Evolutionary conservation across 441 rosid species (phyloP).

Genomic region (Brassica hybrid): DNA sequence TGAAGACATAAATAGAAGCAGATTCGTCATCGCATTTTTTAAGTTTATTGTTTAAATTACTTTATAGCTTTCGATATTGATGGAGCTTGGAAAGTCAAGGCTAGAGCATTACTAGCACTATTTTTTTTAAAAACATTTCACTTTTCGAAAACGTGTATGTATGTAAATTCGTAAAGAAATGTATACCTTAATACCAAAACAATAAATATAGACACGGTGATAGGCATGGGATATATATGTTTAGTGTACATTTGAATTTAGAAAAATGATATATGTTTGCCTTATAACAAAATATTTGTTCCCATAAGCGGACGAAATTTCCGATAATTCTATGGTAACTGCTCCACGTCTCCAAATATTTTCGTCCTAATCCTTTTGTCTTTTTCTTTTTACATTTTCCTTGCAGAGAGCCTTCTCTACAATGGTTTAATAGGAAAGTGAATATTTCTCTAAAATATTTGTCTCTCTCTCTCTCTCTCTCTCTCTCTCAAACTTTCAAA

Average conservation of each 20-base stretch:
- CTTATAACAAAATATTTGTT: conserved; percentile 2
- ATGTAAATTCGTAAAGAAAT: background rate
- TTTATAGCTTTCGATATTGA: background rate
- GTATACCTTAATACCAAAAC: background rate
- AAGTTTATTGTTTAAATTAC: conserved; percentile 11
- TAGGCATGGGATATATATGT: conserved; percentile 5
- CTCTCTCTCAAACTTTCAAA: conserved; percentile 31
- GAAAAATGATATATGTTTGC: conserved; percentile 2
- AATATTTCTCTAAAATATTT: conserved; percentile 18
- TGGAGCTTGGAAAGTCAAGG: conserved; percentile 22
- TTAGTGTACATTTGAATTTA: background rate
- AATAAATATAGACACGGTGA: background rate
- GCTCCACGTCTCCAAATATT: conserved; percentile 36
- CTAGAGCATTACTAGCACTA: background rate
- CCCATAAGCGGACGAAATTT: conserved; percentile 1
- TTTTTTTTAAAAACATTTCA: conserved; percentile 5
- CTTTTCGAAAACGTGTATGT: background rate
- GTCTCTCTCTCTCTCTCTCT: background rate
- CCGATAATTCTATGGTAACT: conserved; percentile 31
- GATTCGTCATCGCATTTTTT: background rate
- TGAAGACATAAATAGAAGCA: background rate
- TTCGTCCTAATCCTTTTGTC: conserved; percentile 39
- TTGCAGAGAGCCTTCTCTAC: conserved; percentile 31
- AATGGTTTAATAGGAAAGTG: conserved; percentile 31
- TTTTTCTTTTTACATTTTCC: conserved; percentile 37